Evolutionary conservation across 371 early-diverging fungal genomes (phyloP).

Genomic region (Rhizopus delemar): DNA sequence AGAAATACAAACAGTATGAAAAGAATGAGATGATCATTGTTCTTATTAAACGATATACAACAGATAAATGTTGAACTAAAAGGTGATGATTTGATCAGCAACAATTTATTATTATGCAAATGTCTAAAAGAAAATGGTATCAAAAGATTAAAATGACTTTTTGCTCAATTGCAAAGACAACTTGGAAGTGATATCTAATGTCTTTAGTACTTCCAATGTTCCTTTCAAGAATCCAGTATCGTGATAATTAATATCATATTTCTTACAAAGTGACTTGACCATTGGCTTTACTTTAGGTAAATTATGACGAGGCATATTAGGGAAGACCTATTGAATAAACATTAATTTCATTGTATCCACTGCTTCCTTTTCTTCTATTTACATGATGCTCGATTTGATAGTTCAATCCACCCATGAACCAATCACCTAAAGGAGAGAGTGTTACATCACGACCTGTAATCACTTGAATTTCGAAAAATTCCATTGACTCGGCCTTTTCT

Average conservation of each 20-base stretch:
- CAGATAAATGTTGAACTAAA: too few species aligned
- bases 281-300: conserved; percentile 66
- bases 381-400: conserved; percentile 82
- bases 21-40: too few species aligned
- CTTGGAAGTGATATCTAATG: conserved; percentile 64
- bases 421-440: conserved; percentile 64
- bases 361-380: conserved; percentile 14
- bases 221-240: conserved; percentile 70
- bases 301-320: conserved; percentile 79
- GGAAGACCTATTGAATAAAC: conserved; percentile 60
- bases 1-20: too few species aligned
- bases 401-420: conserved; percentile 87
- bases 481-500: conserved; percentile 69
- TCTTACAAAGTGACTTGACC: conserved; percentile 70
- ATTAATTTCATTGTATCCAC: not conserved
- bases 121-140: not conserved
- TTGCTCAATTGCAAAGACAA: conserved; percentile 57
- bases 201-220: conserved; percentile 70
- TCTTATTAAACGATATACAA: too few species aligned
- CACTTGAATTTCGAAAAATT: conserved; percentile 79
- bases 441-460: conserved; percentile 82
- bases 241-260: conserved; percentile 74
- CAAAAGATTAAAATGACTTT: conserved; percentile 38
- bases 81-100: too few species aligned
- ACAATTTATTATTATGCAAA: too few species aligned